phyloP scores from a whole-genome alignment of 75 land plant genomes.

The Adiantum capillusveneris region DNA sequence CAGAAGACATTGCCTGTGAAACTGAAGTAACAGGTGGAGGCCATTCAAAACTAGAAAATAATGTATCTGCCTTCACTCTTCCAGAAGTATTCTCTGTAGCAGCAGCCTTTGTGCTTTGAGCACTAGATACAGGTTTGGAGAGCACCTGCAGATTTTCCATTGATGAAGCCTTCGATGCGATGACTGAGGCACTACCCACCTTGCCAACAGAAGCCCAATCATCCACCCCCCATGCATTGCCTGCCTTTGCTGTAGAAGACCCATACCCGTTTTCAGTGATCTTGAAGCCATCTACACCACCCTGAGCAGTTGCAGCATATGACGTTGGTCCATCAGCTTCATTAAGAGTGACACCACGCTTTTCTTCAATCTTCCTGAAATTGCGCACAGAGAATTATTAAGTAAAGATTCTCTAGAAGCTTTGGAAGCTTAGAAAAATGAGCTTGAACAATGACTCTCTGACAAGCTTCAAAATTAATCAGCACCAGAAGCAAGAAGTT shows the following conservation, averaged over 20 bases:
- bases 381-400: no score
- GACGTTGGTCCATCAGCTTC: conserved; percentile 18
- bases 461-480: no score
- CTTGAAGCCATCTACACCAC: background rate
- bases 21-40: conserved; percentile 47
- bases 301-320: background rate
- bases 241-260: background rate
- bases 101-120: conserved; percentile 2
- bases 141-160: no score
- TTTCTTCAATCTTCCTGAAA: conserved; percentile 88
- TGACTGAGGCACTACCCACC: conserved; percentile 1
- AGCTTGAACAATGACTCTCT: no score
- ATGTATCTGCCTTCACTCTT: background rate
- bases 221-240: conserved; percentile 55
- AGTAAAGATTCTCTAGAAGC: no score
- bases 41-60: conserved; percentile 60
- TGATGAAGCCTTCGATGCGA: background rate
- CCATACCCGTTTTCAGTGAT: background rate
- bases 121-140: no score
- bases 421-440: no score
- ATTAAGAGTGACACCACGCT: conserved; percentile 68
- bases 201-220: conserved; percentile 69
- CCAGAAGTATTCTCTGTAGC: background rate
- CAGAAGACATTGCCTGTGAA: background rate
- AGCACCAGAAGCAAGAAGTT: no score